phyloP scores from a whole-genome alignment of 345 rosid species.

The Eucalyptus brandiana region DNA sequence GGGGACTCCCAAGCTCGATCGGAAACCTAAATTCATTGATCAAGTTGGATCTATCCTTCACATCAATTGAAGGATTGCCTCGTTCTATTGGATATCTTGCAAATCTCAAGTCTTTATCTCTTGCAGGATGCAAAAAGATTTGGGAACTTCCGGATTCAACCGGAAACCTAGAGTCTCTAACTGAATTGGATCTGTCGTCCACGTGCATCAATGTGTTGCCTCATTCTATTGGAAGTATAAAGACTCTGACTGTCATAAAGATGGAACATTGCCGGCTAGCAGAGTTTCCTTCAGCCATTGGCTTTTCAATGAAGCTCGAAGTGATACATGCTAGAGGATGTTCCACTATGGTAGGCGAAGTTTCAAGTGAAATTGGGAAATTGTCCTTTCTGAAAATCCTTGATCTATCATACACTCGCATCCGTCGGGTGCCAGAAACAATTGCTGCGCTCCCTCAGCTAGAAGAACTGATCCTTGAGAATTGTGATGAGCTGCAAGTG shows the following conservation, averaged over 20 bases:
- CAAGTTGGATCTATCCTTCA: not conserved
- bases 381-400: not conserved
- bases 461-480: not conserved
- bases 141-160: fast-evolving
- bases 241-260: not conserved
- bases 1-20: not conserved
- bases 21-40: not conserved
- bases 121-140: not conserved
- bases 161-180: not conserved
- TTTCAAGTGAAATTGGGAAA: not conserved
- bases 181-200: not conserved
- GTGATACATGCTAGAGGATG: not conserved
- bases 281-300: not conserved
- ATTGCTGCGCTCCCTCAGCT: not conserved
- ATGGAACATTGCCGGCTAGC: not conserved
- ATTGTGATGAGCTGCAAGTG: not conserved
- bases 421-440: not conserved
- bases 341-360: fast-evolving
- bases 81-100: fast-evolving
- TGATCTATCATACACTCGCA: not conserved
- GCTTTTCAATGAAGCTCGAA: not conserved
- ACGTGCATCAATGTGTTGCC: fast-evolving
- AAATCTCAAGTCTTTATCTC: not conserved
- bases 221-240: not conserved
- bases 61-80: not conserved